Evolutionary conservation across 2,329 filamentous ascomycete species (phyloP).

Genomic region (Colletotrichum australisinense): DNA sequence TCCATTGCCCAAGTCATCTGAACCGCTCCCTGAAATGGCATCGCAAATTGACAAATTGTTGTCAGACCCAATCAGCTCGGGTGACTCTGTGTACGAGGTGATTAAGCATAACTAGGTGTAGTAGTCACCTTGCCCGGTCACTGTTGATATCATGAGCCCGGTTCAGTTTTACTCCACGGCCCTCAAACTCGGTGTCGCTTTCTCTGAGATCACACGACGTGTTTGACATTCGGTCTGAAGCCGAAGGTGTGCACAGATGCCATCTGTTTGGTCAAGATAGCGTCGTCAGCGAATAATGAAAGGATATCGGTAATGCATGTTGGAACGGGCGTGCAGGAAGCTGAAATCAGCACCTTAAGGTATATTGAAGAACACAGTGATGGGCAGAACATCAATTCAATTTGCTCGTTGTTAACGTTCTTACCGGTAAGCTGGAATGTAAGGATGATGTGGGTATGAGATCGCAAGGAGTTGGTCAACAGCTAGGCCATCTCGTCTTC

Average conservation of each 20-base stretch:
- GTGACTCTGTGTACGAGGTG: background rate
- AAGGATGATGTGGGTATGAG: background rate
- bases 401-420: background rate
- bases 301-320: background rate
- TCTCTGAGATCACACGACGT: background rate
- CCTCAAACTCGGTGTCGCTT: background rate
- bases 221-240: background rate
- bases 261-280: background rate
- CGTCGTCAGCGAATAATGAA: background rate
- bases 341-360: slow-evolving; percentile 18
- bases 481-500: slow-evolving; percentile 15
- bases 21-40: background rate
- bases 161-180: background rate
- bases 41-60: slow-evolving; percentile 2
- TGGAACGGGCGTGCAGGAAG: background rate
- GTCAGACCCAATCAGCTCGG: background rate
- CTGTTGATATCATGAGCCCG: background rate
- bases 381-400: background rate
- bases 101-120: background rate
- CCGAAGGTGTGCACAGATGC: background rate
- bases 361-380: background rate
- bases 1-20: slow-evolving; percentile 7
- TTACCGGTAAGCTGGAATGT: background rate
- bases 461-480: background rate
- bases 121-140: background rate